These are phyloP conservation scores for Sporothrix curviconia DNA, from an alignment of 2,329 filamentous ascomycete species.

Conservation along the genomic window DNA sequence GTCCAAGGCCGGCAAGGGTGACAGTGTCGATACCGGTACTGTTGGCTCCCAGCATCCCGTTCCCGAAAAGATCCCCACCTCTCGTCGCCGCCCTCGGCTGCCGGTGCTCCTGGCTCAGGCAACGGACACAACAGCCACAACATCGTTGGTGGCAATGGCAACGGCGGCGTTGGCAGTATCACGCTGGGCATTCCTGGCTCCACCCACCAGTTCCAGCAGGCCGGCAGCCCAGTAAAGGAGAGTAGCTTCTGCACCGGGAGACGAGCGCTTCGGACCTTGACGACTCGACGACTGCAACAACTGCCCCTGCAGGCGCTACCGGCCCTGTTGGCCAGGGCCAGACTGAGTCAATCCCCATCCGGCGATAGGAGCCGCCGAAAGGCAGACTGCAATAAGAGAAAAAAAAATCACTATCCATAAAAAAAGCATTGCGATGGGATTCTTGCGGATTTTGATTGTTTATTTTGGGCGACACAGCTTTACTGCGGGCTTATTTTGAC, in stretches of 20 bases:
- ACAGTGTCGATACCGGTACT: slow-evolving; percentile 85
- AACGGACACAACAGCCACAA: slow-evolving; percentile 14
- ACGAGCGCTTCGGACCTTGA: slow-evolving; percentile 58
- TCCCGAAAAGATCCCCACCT: slow-evolving; percentile 93
- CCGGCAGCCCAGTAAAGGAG: slow-evolving; percentile 83
- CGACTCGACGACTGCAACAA: slow-evolving; percentile 16
- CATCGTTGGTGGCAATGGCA: slow-evolving; percentile 5
- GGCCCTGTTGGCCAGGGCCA: slow-evolving; percentile 15
- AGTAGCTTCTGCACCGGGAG: slow-evolving; percentile 79
- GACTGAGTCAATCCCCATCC: slow-evolving; percentile 55
- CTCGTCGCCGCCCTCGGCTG: slow-evolving; percentile 53
- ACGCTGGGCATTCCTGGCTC: slow-evolving; percentile 36
- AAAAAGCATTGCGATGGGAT: not conserved
- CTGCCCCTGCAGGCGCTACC: slow-evolving; percentile 19
- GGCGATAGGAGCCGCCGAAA: slow-evolving; percentile 39
- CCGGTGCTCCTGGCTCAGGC: slow-evolving; percentile 21
- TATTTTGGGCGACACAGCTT: not conserved
- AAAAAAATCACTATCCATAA: not conserved
- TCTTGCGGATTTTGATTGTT: too few relatives aligned
- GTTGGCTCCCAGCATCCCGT: slow-evolving; percentile 93
- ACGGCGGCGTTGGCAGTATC: slow-evolving; percentile 26
- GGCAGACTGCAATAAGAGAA: not conserved
- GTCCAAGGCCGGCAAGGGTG: slow-evolving; percentile 94
- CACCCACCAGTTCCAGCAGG: slow-evolving; percentile 41
- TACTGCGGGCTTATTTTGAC: slow-evolving; percentile 1